Base-by-base conservation (phyloP, 352 stramenopile genomes). In the Peronospora destructor region DNA sequence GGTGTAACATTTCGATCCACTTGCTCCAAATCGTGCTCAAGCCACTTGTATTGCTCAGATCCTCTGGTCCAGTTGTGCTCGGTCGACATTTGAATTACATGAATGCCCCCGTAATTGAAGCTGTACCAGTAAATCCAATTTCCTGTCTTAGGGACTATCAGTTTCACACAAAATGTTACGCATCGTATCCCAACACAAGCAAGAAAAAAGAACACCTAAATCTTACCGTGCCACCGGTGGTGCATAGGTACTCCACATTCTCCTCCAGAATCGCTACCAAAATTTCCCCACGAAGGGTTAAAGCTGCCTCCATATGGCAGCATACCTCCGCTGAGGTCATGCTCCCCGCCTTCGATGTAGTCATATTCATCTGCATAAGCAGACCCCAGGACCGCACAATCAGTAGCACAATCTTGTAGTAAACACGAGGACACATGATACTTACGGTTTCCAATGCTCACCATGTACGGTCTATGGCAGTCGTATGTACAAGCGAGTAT, bases 31-130 rank as follows among this genome's bases (percentile, higher is more conserved):
- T 96, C 85, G 5, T 58, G 50, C 41, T 86, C 49, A 29, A 97
- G 68, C 79, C 87, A 98, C 34, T 73, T 45, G 45, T 94, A 89
- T 61, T 98, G 92, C 32, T 62, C 46, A 6, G 85, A 96, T 37
- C 85, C 86, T 47, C 56, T 59, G 1, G 77, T 85, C 59, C 91
- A 81, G 64, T 96, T 80, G 64, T 97, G 86, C 61, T 98, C 92
- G 3, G 71, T 87, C 1, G 76, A 92, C 38, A 98, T 76, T 57
- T 96, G 80, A 42, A 96, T 81, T 5, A 94, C 92, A 45, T 96
- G 85, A 21, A 97, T 62, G 9, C 74, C 77, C 2, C 59, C 73
- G 46, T 94, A 92, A 43, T 95, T 60, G 49, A 95, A 97, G n/a
- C 79, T 95, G 66, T 96, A 88, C 83, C 85, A 91, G 51, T 85